Base-by-base conservation (phyloP, 2,329 filamentous ascomycete genomes). In the Cytospora piceicola region DNA sequence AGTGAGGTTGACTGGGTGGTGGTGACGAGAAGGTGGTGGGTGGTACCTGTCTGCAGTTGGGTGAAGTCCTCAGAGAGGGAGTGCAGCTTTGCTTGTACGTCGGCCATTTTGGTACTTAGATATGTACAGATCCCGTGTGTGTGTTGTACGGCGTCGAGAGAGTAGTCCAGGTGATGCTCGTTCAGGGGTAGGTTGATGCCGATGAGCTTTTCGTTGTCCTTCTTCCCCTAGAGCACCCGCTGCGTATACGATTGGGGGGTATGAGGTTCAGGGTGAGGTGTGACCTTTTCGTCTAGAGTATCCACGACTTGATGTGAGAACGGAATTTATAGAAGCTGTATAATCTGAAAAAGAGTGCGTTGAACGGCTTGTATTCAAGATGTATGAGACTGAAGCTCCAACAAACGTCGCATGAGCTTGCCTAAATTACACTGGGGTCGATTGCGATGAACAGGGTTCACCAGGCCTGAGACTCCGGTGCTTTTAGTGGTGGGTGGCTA, bases 61-160 rank as follows among this genome's bases (percentile, higher is more conserved):
- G 94, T 90, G 76, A 91, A 98, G 70, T 96, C 90, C 61, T 97
- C 93, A 0, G 93, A 93, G 53, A 97, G 86, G 61, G 84, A 81
- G 80, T 97, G 94, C 30, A 97, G 83, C 73, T 87, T 86, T 68
- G 90, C 90, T 76, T 96, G 92, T 69, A 85, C 78, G 69, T 92
- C 88, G 65, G 89, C 85, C 89, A 93, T 93, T 56, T 58, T 76
- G 56, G n/a, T 20, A 42, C 20, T n/a, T 56, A 20, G 24, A 11
- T n/a, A 8, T 2, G 27, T 29, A n/a, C 5, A 17, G 4, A 9
- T 17, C 39, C 6, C 17, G n/a, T n/a, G n/a, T 5, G 17, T n/a
- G 39, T 42, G 39, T 27, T 49, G n/a, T 8, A n/a, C 34, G 2
- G 34, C 9, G 20, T 55, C 24, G 29, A 8, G 54, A 55, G 29